Percentiles rank a stretch among this genome's conserved stretches.
phyloP scores from a whole-genome alignment of 169 alveolate genomes.

The Babesia ovis region DNA sequence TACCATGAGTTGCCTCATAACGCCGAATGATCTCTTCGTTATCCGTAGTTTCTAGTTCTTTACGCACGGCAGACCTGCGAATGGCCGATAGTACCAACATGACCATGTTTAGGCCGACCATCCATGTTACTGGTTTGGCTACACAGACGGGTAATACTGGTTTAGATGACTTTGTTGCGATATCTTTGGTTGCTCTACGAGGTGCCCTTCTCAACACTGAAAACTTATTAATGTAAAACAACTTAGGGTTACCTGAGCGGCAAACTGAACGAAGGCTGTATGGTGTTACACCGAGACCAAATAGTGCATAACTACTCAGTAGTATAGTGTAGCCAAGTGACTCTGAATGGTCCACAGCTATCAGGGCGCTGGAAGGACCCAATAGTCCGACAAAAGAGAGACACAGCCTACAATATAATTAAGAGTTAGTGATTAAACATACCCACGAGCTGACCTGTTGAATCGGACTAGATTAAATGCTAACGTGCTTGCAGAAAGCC shows the following conservation, averaged over 20 bases:
- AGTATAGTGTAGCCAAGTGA: conserved; percentile 21
- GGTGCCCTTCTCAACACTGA: not conserved
- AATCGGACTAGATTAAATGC: conserved; percentile 31
- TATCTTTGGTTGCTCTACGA: not conserved
- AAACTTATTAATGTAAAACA: not conserved
- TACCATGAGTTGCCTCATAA: conserved; percentile 20
- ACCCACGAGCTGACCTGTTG: conserved; percentile 18
- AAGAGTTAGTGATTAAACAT: not conserved
- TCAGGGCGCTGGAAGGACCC: conserved; percentile 35
- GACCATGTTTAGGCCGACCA: conserved; percentile 6
- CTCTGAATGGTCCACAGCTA: conserved; percentile 19
- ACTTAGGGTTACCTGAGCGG: conserved; percentile 14
- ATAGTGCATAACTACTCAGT: conserved; percentile 27
- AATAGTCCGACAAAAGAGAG: conserved; percentile 20
- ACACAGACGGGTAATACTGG: conserved; percentile 35
- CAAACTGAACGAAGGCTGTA: not conserved
- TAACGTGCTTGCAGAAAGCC: conserved; percentile 52
- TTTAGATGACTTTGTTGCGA: not conserved
- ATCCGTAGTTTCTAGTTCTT: conserved; percentile 12
- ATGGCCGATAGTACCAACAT: not conserved
- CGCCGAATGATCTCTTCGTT: conserved; percentile 26
- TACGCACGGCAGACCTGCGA: not conserved
- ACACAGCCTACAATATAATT: not conserved
- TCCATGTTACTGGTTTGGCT: conserved; percentile 31
- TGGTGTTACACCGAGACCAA: conserved; percentile 12